Evolutionary conservation across 495 filamentous ascomycete species (phyloP).

Genomic region (Daldinia caldariorum): DNA sequence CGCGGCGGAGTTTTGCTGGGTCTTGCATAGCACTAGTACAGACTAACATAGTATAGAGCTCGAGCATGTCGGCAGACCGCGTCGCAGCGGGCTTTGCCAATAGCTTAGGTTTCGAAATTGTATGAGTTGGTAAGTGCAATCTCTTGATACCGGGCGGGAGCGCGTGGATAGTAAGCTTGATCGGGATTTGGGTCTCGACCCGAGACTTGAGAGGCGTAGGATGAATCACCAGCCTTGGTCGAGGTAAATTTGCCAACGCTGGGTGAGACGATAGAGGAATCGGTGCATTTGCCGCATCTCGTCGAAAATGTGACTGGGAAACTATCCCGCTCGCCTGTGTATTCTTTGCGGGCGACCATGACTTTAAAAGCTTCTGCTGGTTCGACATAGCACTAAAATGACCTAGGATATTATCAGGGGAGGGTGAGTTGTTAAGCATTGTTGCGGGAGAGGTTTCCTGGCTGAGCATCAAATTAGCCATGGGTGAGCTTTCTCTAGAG

Average conservation of each 20-base stretch:
- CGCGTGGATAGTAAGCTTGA: slow-evolving; percentile 77
- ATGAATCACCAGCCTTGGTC: slow-evolving; percentile 58
- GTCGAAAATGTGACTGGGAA: slow-evolving; percentile 7
- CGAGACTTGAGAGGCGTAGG: slow-evolving; percentile 82
- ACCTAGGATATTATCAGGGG: slow-evolving; percentile 51
- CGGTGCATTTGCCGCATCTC: slow-evolving; percentile 29
- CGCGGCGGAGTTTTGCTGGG: slow-evolving; percentile 66
- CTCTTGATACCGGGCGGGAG: slow-evolving; percentile 77
- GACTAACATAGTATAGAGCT: slow-evolving; percentile 81
- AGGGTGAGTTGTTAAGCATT: slow-evolving; percentile 64
- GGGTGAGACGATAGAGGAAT: slow-evolving; percentile 26
- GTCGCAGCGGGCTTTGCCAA: slow-evolving; percentile 71
- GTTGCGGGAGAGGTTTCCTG: slow-evolving; percentile 58
- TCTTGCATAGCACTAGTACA: slow-evolving; percentile 94
- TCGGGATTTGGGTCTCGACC: slow-evolving; percentile 93
- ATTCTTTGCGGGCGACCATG: slow-evolving; percentile 27
- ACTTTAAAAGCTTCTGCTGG: slow-evolving; percentile 15
- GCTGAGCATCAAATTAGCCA: slow-evolving; percentile 55
- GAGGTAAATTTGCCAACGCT: slow-evolving; percentile 15
- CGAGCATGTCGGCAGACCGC: slow-evolving; percentile 75
- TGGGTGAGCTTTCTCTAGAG: slow-evolving; percentile 62
- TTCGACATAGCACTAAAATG: slow-evolving; percentile 29
- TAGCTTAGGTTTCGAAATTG: slow-evolving; percentile 91
- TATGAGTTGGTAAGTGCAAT: slow-evolving; percentile 84
- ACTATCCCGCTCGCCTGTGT: slow-evolving; percentile 16